Base-by-base conservation (phyloP, 2,329 filamentous ascomycete species). In the Monilinia fructigena region DNA sequence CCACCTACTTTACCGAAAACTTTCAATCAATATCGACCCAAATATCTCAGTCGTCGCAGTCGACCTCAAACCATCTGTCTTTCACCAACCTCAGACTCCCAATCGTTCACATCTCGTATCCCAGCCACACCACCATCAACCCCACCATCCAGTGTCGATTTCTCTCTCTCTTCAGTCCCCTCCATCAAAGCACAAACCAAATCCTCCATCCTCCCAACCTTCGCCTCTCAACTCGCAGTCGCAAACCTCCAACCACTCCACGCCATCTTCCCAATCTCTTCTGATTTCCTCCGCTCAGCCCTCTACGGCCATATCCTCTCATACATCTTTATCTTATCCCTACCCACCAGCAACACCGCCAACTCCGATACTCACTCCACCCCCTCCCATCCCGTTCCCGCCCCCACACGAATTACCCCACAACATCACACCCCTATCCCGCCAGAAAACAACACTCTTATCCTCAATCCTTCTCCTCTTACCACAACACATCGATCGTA, bases 271-370 rank as follows among this genome's bases (percentile, higher is more conserved):
- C 73, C 73, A 1, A 47, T 63, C n/a, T 68, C 70, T 5, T 67
- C 68, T 4, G 54, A 67, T 28, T 66, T 68, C 52, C 68, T 71
- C 50, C 66, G 68, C 6, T 67, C 69, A 14, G 68, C 70, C 2
- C 70, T 75, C 28, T 75, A 75, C 63, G 70, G 73, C 1, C 69
- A 76, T 28, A 66, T 75, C 11, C 61, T 75, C 16, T 70, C 70
- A 10, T 71, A 74, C 31, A 70, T 71, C 10, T 74, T 68, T 56
- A 40, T 72, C 3, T 65, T 47, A 50, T 38, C 3, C 54, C 68
- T 6, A 58, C 66, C 2, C 45, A 54, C 20, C 70, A 70, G 40
- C 50, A 6, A 50, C 65, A 54, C 38, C 18, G 18, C 8, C n/a
- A n/a, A 14, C 55, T 16, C 38, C 26, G 31, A 56, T 18, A 23